phyloP scores from a whole-genome alignment of 306 rosid genomes.

The Lathyrus tuberosus region DNA sequence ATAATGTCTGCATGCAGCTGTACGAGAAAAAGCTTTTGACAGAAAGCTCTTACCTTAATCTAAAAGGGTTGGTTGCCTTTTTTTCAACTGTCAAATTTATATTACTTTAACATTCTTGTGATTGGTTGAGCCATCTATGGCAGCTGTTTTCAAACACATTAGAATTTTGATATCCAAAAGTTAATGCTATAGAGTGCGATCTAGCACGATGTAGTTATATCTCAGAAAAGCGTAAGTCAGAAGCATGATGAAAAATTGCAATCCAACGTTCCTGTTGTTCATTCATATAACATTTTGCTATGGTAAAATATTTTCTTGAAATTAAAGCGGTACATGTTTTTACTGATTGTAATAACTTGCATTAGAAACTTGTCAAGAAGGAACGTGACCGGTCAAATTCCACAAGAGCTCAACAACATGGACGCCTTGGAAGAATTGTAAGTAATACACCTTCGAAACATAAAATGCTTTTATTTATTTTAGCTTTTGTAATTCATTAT shows the following conservation, averaged over 20 bases:
- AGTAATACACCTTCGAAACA: slow-evolving; percentile 44
- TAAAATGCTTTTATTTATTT: neutral
- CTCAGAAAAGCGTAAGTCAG: too few relatives aligned
- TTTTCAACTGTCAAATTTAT: slow-evolving; percentile 15
- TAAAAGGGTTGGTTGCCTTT: slow-evolving; percentile 68
- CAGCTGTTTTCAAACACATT: too few relatives aligned
- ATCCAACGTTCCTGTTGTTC: too few relatives aligned
- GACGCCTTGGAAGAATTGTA: slow-evolving; percentile 77
- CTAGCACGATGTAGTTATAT: too few relatives aligned
- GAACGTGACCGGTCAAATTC: slow-evolving; percentile 72
- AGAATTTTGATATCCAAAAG: too few relatives aligned
- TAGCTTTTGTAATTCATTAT: slow-evolving; percentile 25
- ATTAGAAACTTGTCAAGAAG: slow-evolving; percentile 69
- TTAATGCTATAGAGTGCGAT: too few relatives aligned
- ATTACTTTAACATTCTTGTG: slow-evolving; percentile 19
- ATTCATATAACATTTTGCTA: too few relatives aligned
- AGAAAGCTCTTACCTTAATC: slow-evolving; percentile 69
- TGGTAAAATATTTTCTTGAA: too few relatives aligned
- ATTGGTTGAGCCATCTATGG: too few relatives aligned
- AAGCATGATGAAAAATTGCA: too few relatives aligned
- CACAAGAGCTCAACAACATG: slow-evolving; percentile 68
- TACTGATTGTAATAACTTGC: slow-evolving; percentile 33
- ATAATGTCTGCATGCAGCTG: slow-evolving; percentile 78
- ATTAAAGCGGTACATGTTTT: neutral
- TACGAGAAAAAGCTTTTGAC: slow-evolving; percentile 94